Evolutionary conservation across 768 basidiomycete species (phyloP).

Genomic region (Psilocybe sp.): DNA sequence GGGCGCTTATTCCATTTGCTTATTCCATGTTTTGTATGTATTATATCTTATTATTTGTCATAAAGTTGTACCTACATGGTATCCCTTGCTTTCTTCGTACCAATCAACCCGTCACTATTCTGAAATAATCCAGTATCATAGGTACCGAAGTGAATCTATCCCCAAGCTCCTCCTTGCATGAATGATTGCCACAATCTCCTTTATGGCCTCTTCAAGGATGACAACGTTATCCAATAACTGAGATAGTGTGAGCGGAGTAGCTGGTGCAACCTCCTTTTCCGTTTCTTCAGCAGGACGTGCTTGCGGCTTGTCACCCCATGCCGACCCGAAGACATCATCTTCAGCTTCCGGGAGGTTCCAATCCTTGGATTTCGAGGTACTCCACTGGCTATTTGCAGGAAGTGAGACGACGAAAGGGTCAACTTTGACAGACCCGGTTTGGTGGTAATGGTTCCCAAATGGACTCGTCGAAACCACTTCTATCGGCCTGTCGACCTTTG

Average conservation of each 20-base stretch:
- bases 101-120: not conserved
- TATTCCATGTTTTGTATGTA: not conserved
- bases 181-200: slow-evolving; percentile 85
- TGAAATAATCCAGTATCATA: slow-evolving; percentile 37
- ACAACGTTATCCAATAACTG: slow-evolving; percentile 91
- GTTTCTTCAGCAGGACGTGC: slow-evolving; percentile 27
- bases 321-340: slow-evolving; percentile 70
- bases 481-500: slow-evolving; percentile 32
- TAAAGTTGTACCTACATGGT: slow-evolving; percentile 2
- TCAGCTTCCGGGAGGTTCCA: slow-evolving; percentile 51
- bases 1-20: no score
- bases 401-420: slow-evolving; percentile 66
- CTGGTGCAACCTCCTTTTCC: slow-evolving; percentile 27
- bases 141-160: slow-evolving; percentile 76
- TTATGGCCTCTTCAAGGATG: slow-evolving; percentile 91
- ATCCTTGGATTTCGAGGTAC: slow-evolving; percentile 43
- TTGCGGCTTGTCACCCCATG: slow-evolving; percentile 34
- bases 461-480: slow-evolving; percentile 62
- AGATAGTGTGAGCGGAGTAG: slow-evolving; percentile 65
- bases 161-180: slow-evolving; percentile 82
- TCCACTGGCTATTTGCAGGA: slow-evolving; percentile 65
- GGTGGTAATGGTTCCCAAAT: slow-evolving; percentile 81
- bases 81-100: not conserved
- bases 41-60: not conserved
- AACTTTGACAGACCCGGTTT: slow-evolving; percentile 67